These are phyloP conservation scores for Pleurotus salmoneostramineus DNA, from an alignment of 768 basidiomycete genomes.

Conservation along the genomic window DNA sequence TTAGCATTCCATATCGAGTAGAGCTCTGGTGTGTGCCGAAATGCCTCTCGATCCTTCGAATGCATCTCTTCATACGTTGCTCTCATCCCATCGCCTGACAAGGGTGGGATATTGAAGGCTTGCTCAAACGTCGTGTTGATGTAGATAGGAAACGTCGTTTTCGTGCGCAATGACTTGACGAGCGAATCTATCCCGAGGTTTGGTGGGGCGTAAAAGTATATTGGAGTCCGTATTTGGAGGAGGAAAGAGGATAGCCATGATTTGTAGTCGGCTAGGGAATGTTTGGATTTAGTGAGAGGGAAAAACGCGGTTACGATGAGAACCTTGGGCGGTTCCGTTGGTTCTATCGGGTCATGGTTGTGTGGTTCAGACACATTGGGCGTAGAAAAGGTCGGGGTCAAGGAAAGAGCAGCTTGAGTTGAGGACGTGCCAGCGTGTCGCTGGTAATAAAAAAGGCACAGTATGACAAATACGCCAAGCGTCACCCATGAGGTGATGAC, in stretches of 20 bases:
- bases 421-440: not conserved
- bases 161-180: conserved; percentile 26
- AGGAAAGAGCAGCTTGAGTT: not conserved
- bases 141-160: conserved; percentile 24
- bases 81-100: conserved; percentile 21
- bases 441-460: not conserved
- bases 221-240: conserved; percentile 35
- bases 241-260: conserved; percentile 44
- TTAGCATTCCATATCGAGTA: conserved; percentile 58
- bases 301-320: conserved; percentile 55
- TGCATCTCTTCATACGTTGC: conserved; percentile 38
- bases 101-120: conserved; percentile 45
- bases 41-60: conserved; percentile 37
- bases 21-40: conserved; percentile 39
- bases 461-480: not conserved
- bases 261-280: conserved; percentile 39
- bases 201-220: conserved; percentile 50
- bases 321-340: conserved; percentile 20
- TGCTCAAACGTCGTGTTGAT: conserved; percentile 42
- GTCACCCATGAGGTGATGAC: not conserved
- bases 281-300: conserved; percentile 47
- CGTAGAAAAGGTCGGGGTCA: not conserved
- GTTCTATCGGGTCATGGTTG: not conserved
- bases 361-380: too few species aligned
- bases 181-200: conserved; percentile 27